phyloP scores from a whole-genome alignment of 1,284 basidiomycete genomes.

The Stygiomarasmius scandens region DNA sequence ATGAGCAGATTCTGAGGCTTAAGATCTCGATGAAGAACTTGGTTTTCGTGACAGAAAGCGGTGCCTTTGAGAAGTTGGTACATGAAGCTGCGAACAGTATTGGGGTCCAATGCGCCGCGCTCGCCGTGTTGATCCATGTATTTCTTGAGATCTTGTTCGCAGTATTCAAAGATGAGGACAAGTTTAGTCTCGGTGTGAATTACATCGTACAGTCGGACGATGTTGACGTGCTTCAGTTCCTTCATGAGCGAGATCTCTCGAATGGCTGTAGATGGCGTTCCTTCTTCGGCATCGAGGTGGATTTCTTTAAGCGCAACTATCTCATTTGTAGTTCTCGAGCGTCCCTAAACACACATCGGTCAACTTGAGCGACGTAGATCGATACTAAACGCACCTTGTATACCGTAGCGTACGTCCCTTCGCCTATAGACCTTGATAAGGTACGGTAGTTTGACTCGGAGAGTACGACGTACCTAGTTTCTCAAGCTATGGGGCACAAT shows the following conservation, averaged over 20 bases:
- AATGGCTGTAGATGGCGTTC: slow-evolving; percentile 93
- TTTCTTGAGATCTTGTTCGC: slow-evolving; percentile 98
- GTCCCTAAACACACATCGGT: slow-evolving; percentile 54
- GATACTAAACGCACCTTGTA: slow-evolving; percentile 68
- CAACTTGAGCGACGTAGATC: slow-evolving; percentile 7
- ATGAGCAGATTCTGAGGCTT: slow-evolving; percentile 98
- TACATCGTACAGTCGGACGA: slow-evolving; percentile 96
- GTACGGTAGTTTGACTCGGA: slow-evolving; percentile 1
- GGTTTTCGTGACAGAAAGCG: slow-evolving; percentile 98
- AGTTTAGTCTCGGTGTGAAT: slow-evolving; percentile 98
- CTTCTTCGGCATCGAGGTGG: slow-evolving; percentile 94
- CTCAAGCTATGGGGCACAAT: slow-evolving; percentile 62
- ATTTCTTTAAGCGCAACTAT: slow-evolving; percentile 93
- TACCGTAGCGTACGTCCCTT: slow-evolving; percentile 88
- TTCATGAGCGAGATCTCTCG: slow-evolving; percentile 97
- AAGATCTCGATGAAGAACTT: slow-evolving; percentile 95
- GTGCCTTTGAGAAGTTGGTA: slow-evolving; percentile 97
- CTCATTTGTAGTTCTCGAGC: slow-evolving; percentile 85
- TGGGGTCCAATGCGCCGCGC: slow-evolving; percentile 90
- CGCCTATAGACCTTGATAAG: slow-evolving; percentile 47
- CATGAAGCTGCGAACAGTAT: slow-evolving; percentile 96
- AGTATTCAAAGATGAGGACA: slow-evolving; percentile 98
- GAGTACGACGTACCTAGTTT: slow-evolving; percentile 65
- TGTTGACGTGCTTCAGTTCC: slow-evolving; percentile 93
- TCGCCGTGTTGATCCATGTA: slow-evolving; percentile 99